These are phyloP conservation scores for Euphorbia lathyris DNA, from an alignment of 345 rosid genomes.

Conservation along the genomic window DNA sequence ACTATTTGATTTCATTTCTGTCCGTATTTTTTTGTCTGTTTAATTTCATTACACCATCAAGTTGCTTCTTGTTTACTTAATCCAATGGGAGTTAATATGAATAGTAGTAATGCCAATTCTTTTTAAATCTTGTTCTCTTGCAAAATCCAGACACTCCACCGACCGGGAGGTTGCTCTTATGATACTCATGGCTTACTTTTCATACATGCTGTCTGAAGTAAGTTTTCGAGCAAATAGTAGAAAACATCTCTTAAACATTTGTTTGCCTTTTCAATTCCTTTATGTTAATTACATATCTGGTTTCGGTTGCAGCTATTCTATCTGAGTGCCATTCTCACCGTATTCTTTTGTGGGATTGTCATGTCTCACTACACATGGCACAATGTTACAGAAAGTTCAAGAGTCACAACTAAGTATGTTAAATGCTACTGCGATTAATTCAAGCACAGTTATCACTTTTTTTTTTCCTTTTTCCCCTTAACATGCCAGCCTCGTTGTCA, in stretches of 20 bases:
- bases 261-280: slow-evolving; percentile 2
- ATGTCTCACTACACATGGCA: slow-evolving; percentile 99
- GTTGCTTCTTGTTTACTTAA: slow-evolving; percentile 5
- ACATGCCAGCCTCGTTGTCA: background rate
- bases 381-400: slow-evolving; percentile 83
- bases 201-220: slow-evolving; percentile 92
- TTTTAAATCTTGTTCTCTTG: slow-evolving; percentile 6
- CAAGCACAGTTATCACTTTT: background rate
- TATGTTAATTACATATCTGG: background rate
- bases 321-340: slow-evolving; percentile 88
- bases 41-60: background rate
- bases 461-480: background rate
- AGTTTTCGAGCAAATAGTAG: slow-evolving; percentile 22
- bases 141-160: slow-evolving; percentile 69
- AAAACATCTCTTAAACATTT: slow-evolving; percentile 3
- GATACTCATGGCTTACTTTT: slow-evolving; percentile 93
- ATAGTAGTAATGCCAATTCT: background rate
- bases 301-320: slow-evolving; percentile 60
- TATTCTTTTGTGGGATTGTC: slow-evolving; percentile 93
- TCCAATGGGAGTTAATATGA: background rate
- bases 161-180: slow-evolving; percentile 96
- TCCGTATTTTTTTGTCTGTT: too few species aligned
- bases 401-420: slow-evolving; percentile 84
- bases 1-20: too few species aligned
- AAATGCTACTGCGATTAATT: slow-evolving; percentile 7